Evolutionary conservation across 2,329 filamentous ascomycete species (phyloP), one percentile per base, ranked within the genome.

Genomic region (Paraphoma chrysanthemicola): DNA sequence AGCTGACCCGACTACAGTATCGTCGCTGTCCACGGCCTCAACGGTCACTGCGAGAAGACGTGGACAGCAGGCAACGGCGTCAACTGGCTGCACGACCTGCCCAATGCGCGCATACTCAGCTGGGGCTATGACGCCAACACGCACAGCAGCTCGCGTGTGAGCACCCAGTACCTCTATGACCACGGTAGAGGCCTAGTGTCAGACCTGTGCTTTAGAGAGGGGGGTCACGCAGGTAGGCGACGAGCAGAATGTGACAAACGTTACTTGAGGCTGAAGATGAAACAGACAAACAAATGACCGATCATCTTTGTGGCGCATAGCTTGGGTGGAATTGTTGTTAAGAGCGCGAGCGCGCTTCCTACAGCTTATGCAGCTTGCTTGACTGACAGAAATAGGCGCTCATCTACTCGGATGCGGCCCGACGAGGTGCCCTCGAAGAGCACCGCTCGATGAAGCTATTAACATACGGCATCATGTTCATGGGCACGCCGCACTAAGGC

Each of bases 401-500:
- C n/a, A n/a, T n/a, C n/a, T n/a, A 78, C 56, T 77, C 75, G 7
- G 67, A 73, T 57, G 60, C 68, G 44, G 61, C 74, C 16, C 56
- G 63, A 14, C 42, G 54, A 53, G 63, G 59, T 38, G 64, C 67
- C 43, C 59, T 72, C 8, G 50, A 67, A 57, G 58, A 75, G 48
- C 69, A 73, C 41, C 66, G 61, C 51, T 64, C 71, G 10, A 72
- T 77, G 54, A 73, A 74, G 53, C 48, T 64, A 29, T 78, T 70
- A 28, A 79, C 74, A 48, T 75, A 77, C 60, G 74, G 75, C 10
- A 73, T 78, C 56, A 52, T 79, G 8, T 79, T 79, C 60, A 72
- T 78, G 57, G 76, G 76, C 29, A 79, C 75, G 18, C 76, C 74
- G 44, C 73, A 79, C 62, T 65, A 77, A 57, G 76, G 75, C 50